Evolutionary conservation across 345 rosid genomes (phyloP).

Genomic region (Excoecaria agallocha): DNA sequence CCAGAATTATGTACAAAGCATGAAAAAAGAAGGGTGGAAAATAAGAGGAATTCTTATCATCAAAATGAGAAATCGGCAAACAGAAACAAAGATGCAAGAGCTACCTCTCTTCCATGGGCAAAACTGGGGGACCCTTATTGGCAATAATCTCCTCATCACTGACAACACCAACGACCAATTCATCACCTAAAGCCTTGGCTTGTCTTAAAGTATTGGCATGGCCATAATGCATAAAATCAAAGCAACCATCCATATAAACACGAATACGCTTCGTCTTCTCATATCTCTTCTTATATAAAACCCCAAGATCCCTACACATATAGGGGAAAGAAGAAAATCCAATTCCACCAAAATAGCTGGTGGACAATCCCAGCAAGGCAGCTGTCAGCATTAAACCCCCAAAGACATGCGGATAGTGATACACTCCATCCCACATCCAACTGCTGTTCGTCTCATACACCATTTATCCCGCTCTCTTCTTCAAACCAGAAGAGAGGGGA

Average conservation of each 20-base stretch:
- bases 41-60: neutral
- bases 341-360: conserved; percentile 59
- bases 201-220: conserved; percentile 89
- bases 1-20: neutral
- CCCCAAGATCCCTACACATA: conserved; percentile 41
- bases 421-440: conserved; percentile 65
- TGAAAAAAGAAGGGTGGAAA: neutral
- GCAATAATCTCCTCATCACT: conserved; percentile 93
- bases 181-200: conserved; percentile 87
- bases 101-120: conserved; percentile 86
- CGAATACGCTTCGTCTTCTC: conserved; percentile 57
- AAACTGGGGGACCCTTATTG: conserved; percentile 90
- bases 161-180: conserved; percentile 87
- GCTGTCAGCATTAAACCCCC: conserved; percentile 66
- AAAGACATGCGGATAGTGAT: conserved; percentile 53
- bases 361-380: conserved; percentile 60
- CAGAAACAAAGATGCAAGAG: neutral
- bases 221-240: conserved; percentile 97
- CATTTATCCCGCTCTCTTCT: conserved; percentile 26
- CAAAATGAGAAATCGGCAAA: neutral
- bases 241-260: conserved; percentile 98
- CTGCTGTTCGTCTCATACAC: conserved; percentile 48
- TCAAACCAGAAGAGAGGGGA: conserved; percentile 23
- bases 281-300: conserved; percentile 37
- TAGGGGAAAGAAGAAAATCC: conserved; percentile 44